These are phyloP conservation scores for Penicillium cinerascens DNA, from an alignment of 495 filamentous ascomycete genomes.

Conservation along the genomic window DNA sequence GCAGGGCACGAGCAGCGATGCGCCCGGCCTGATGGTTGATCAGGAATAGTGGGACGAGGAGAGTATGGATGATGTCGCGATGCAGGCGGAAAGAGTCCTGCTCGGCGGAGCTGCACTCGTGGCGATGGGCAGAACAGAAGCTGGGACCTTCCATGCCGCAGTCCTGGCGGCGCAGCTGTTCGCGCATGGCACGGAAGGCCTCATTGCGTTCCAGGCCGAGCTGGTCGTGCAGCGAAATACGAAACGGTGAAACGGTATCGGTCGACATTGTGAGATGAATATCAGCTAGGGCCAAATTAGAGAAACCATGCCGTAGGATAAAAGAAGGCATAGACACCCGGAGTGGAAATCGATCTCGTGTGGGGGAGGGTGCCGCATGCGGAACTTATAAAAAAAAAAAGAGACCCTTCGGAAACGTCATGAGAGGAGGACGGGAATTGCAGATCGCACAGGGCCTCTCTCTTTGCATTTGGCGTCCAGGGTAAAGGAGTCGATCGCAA, in stretches of 20 bases:
- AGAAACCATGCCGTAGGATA: background rate
- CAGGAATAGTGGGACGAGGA: constrained; percentile 55
- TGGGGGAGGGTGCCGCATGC: constrained; percentile 19
- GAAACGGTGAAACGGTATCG: constrained; percentile 42
- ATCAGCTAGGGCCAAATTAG: background rate
- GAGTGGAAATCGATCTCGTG: background rate
- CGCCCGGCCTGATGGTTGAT: constrained; percentile 52
- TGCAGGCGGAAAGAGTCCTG: constrained; percentile 53
- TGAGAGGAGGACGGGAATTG: constrained; percentile 10
- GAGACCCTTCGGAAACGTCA: constrained; percentile 27
- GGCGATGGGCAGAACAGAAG: constrained; percentile 48
- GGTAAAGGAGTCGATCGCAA: constrained; percentile 25
- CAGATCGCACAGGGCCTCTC: constrained; percentile 15
- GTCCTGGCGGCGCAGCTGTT: constrained; percentile 42
- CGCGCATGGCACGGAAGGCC: constrained; percentile 42
- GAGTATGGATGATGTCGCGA: constrained; percentile 58
- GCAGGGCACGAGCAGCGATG: constrained; percentile 45
- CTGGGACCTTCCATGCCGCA: constrained; percentile 38
- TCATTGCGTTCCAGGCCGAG: constrained; percentile 40
- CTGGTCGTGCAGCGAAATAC: constrained; percentile 37
- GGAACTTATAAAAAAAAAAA: constrained; percentile 14
- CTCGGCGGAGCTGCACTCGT: constrained; percentile 35
- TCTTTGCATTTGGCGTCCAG: constrained; percentile 11
- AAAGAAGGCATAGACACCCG: background rate
- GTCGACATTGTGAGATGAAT: constrained; percentile 22